These are phyloP conservation scores for Parietaria judaica DNA, from an alignment of 306 rosid genomes.

Conservation along the genomic window DNA sequence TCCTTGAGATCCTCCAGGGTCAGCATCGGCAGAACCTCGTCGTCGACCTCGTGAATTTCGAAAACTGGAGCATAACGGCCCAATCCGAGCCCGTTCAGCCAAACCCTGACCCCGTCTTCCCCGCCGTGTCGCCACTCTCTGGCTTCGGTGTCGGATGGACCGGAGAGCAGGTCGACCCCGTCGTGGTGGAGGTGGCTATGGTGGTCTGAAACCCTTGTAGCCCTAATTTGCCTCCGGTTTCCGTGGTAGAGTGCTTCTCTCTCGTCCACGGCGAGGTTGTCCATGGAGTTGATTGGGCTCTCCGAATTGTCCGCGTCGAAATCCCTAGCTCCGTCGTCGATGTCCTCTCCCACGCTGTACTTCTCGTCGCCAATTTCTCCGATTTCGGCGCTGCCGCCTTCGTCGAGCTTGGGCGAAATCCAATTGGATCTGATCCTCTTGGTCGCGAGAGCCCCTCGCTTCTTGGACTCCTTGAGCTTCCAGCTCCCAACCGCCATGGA, in stretches of 20 bases:
- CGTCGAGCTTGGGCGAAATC: slow-evolving; percentile 61
- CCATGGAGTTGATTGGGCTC: slow-evolving; percentile 57
- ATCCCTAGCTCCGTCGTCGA: slow-evolving; percentile 63
- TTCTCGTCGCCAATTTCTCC: slow-evolving; percentile 55
- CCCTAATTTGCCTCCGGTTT: slow-evolving; percentile 50
- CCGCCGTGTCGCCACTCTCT: slow-evolving; percentile 60
- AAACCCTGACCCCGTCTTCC: slow-evolving; percentile 81
- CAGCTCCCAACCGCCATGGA: slow-evolving; percentile 76
- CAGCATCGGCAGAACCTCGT: slow-evolving; percentile 83
- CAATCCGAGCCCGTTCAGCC: slow-evolving; percentile 87
- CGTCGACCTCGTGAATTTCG: slow-evolving; percentile 93
- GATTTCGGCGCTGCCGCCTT: slow-evolving; percentile 34
- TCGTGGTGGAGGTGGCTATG: slow-evolving; percentile 38
- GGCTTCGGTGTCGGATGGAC: slow-evolving; percentile 68
- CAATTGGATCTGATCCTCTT: slow-evolving; percentile 86
- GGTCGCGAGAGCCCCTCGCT: slow-evolving; percentile 48
- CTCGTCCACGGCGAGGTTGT: slow-evolving; percentile 67
- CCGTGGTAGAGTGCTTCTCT: slow-evolving; percentile 43
- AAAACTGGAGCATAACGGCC: slow-evolving; percentile 88
- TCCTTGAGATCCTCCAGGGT: slow-evolving; percentile 85
- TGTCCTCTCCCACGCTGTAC: slow-evolving; percentile 60
- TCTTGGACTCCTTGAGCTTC: slow-evolving; percentile 76
- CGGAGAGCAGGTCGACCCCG: slow-evolving; percentile 60
- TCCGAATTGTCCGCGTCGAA: slow-evolving; percentile 73
- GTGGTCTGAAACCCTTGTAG: slow-evolving; percentile 53